Base-by-base conservation (phyloP, 2,329 filamentous ascomycete genomes). In the Capronia epimyces region DNA sequence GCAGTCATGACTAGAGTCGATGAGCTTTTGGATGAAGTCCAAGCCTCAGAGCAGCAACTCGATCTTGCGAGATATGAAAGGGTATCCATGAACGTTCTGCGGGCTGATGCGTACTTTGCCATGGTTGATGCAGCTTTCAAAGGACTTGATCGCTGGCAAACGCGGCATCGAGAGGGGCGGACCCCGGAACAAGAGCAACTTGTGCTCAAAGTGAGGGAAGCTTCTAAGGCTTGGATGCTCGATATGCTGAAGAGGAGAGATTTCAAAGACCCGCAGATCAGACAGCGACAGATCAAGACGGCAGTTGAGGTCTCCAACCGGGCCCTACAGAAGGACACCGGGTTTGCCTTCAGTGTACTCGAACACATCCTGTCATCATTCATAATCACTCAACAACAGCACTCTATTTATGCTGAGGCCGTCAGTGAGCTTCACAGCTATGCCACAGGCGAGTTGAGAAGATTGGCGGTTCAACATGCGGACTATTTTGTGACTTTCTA, bases 401-500 rank as follows among this genome's bases (percentile, higher is more conserved):
- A 86, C 61, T 77, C 79, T 34, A 74, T 81, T 2, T 95, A 90
- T 67, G 89, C 87, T 12, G 93, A 97, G 58, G 84, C 90, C 1
- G 86, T 96, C 29, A 93, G 90, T 64, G 88, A 94, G 51, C 76
- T 98, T 13, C 89, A 96, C 65, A 81, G 80, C 2, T 81, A 94
- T 63, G 87, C 88, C 62, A 89, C 89, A 68, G 78, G 89, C 49
- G 91, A 98, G 67, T 76, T 97, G 52, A 89, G 95, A 63, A 81
- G 90, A 50, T 75, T 98, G 34, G 91, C 91, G 5, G 83, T 87
- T 55, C 88, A 89, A 62, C 95, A 96, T 77, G 86, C 93, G 0
- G 87, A 97, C 66, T 86, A 95, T 64, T 82, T 98, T 55, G 77
- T 93, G 62, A 82, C 82, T 31, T 90, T 94, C 22, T 97, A 96